Conservation (phyloP, 2,329 filamentous ascomycete genomes). For the Colletotrichum cordylinicola region DNA sequence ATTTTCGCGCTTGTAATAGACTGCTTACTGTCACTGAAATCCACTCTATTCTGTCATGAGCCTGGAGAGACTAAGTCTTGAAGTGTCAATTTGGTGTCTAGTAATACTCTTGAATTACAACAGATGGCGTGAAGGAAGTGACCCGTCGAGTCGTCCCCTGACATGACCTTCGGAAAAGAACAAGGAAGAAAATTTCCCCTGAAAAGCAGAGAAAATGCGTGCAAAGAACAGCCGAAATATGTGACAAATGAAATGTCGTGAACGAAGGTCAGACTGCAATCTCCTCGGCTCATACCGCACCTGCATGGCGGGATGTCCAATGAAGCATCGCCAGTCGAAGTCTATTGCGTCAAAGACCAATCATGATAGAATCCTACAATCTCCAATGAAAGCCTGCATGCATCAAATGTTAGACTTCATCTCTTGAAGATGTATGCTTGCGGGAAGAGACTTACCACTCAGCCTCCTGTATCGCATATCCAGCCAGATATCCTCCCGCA, state of each 20-base stretch:
- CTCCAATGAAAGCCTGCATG: conserved; percentile 4
- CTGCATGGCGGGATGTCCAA: not conserved
- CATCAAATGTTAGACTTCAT: not conserved
- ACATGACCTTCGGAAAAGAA: not conserved
- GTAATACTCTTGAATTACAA: not conserved
- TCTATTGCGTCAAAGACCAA: conserved; percentile 1
- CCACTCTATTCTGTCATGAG: not conserved
- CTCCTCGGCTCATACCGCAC: not conserved
- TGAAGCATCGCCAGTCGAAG: conserved; percentile 4
- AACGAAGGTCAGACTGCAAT: not conserved
- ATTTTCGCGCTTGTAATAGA: not conserved
- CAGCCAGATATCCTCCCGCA: not conserved
- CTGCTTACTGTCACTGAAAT: not conserved
- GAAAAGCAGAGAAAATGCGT: not conserved
- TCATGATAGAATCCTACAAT: not conserved
- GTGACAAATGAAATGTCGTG: not conserved
- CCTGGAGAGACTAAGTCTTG: not conserved
- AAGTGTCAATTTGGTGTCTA: not conserved
- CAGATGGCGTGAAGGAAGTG: not conserved
- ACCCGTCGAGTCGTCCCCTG: not conserved
- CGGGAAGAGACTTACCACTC: not conserved
- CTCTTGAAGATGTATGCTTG: not conserved
- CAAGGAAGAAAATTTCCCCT: not conserved
- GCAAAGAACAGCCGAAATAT: not conserved
- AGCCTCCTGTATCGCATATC: not conserved